A percentile compares a stretch with the other conserved stretches of the same genome.
phyloP scores from a whole-genome alignment of 1,284 basidiomycete species.

The Pholiota adiposa region DNA sequence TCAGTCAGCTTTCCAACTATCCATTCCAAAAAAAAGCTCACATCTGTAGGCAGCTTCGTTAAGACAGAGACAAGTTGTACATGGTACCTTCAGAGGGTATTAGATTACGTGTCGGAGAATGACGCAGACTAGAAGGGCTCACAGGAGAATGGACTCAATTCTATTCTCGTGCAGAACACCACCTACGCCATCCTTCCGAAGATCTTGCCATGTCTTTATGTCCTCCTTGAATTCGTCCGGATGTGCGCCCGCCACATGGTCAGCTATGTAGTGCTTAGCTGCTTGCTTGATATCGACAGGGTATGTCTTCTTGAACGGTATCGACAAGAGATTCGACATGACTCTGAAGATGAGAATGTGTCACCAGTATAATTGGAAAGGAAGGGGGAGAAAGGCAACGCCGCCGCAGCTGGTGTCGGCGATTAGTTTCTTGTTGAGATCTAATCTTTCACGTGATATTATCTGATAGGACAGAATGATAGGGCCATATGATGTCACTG shows the following conservation, averaged over 20 bases:
- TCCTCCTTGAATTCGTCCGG: constrained; percentile 89
- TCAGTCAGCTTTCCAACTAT: neutral
- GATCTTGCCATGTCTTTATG: constrained; percentile 69
- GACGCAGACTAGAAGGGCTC: constrained; percentile 25
- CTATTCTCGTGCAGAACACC: constrained; percentile 63
- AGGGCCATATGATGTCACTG: no score
- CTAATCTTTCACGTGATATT: no score
- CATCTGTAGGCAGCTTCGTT: constrained; percentile 50
- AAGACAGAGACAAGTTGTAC: constrained; percentile 83
- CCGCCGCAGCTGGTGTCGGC: neutral
- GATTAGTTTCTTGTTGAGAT: neutral
- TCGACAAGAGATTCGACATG: constrained; percentile 80
- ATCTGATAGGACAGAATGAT: no score
- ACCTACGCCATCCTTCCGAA: constrained; percentile 68
- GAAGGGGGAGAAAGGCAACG: neutral
- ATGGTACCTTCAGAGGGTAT: constrained; percentile 69
- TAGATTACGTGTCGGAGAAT: constrained; percentile 15
- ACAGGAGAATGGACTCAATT: constrained; percentile 54
- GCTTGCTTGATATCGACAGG: constrained; percentile 60
- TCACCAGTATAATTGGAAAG: neutral
- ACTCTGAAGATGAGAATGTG: no score
- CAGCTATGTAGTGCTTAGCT: constrained; percentile 72
- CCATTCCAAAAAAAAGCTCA: constrained; percentile 25
- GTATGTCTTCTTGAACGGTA: constrained; percentile 81
- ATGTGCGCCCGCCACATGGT: constrained; percentile 72